Conservation (phyloP, 352 stramenopile genomes). For the Pythium apleroticum region DNA sequence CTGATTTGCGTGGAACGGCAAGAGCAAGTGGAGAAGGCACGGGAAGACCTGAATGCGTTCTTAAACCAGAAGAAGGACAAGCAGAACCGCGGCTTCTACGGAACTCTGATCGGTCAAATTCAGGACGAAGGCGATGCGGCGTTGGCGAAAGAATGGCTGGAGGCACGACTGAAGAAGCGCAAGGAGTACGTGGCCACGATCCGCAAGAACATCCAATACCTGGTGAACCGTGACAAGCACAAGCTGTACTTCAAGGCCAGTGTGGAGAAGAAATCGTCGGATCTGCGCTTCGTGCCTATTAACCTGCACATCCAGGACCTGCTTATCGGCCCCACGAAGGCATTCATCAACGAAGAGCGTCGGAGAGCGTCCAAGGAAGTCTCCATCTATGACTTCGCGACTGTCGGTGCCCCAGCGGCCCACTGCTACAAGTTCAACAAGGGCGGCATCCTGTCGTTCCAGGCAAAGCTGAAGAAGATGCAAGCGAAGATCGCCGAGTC, state of each 20-base stretch:
- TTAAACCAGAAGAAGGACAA: constrained; percentile 88
- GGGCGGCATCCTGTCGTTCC: constrained; percentile 78
- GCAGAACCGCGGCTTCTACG: constrained; percentile 81
- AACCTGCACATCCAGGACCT: constrained; percentile 88
- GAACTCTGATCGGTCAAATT: constrained; percentile 85
- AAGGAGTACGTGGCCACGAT: constrained; percentile 84
- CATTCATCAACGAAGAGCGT: constrained; percentile 85
- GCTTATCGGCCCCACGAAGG: constrained; percentile 76
- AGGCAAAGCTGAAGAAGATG: constrained; percentile 82
- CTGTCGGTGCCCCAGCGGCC: constrained; percentile 73
- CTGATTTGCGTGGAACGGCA: constrained; percentile 75
- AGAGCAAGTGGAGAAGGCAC: constrained; percentile 76
- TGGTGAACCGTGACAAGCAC: constrained; percentile 87
- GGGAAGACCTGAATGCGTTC: constrained; percentile 75
- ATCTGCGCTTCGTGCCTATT: constrained; percentile 84
- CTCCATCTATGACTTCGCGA: constrained; percentile 83
- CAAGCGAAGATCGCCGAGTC: constrained; percentile 65
- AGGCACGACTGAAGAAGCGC: constrained; percentile 70
- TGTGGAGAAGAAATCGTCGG: constrained; percentile 81
- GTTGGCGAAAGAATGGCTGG: constrained; percentile 75
- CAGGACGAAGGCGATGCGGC: constrained; percentile 83
- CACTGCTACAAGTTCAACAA: constrained; percentile 90
- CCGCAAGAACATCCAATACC: constrained; percentile 82
- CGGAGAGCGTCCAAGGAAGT: constrained; percentile 79
- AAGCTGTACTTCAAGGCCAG: constrained; percentile 90